These are phyloP conservation scores for Venustampulla echinocandica DNA, from an alignment of 495 filamentous ascomycete genomes.

Conservation along the genomic window DNA sequence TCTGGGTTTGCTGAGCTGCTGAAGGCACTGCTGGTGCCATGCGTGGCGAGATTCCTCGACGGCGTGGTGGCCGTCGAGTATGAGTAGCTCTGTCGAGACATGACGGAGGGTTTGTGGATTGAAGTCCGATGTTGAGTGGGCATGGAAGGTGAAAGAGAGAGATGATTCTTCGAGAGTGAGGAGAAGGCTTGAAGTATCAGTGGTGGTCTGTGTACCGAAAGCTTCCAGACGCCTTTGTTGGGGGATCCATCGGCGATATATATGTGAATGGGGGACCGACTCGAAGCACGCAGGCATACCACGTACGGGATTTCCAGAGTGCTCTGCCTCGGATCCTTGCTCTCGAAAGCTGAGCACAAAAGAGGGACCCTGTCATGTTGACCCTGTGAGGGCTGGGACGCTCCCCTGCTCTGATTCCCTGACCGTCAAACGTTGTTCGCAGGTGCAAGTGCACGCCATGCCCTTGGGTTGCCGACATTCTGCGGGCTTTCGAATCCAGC, in stretches of 20 bases:
- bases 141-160: slow-evolving; percentile 3
- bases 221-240: neutral
- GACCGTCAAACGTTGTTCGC: slow-evolving; percentile 13
- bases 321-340: slow-evolving; percentile 9
- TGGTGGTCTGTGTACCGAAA: neutral
- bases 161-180: neutral
- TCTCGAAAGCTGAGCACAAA: slow-evolving; percentile 17
- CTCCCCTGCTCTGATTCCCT: slow-evolving; percentile 1
- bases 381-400: slow-evolving; percentile 14
- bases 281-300: slow-evolving; percentile 6
- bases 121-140: slow-evolving; percentile 6
- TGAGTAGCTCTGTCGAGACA: slow-evolving; percentile 33
- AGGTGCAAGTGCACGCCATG: slow-evolving; percentile 14
- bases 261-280: slow-evolving; percentile 15
- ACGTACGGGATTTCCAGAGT: neutral
- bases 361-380: neutral
- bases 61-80: slow-evolving; percentile 28
- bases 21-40: slow-evolving; percentile 90
- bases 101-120: slow-evolving; percentile 15
- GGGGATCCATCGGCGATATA: slow-evolving; percentile 19
- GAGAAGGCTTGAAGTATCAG: neutral
- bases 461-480: slow-evolving; percentile 10
- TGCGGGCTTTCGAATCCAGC: slow-evolving; percentile 5
- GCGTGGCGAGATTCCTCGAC: slow-evolving; percentile 53
- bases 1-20: slow-evolving; percentile 93